Evolutionary conservation across 768 basidiomycete genomes (phyloP), one percentile per base, ranked within the genome.

Genomic region (Leccinellum albellum): DNA sequence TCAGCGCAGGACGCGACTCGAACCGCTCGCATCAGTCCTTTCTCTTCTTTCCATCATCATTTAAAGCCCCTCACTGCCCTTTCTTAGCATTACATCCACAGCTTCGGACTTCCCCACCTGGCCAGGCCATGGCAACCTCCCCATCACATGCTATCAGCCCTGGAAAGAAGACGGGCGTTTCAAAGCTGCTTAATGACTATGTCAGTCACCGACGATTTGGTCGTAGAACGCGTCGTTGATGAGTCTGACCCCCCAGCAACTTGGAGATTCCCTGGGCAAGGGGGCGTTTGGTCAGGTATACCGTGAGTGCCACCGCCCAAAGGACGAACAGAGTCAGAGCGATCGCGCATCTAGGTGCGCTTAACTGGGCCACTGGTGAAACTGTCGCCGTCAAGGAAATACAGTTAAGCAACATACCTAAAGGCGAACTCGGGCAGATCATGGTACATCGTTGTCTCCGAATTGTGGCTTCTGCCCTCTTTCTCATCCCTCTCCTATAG

Each of bases 331-430:
- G 84, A 83, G 44, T 73, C 91, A 64, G 91, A 91, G 64, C 89
- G 89, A 87, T 87, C 46, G 51, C 44, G 15, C 44, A 48, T 14
- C 33, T 62, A 92, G 91, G 91, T 63, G 91, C 90, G 49, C 76
- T 96, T 68, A 95, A 96, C 66, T 94, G 93, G 88, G 89, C 91
- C 15, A 98, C 94, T 24, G 97, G 97, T 24, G 97, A 98, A 77
- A 97, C 96, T 3, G 96, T 98, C 42, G 97, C 97, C 3, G 89
- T 99, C 67, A 99, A 99, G 80, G 95, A 98, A 73, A 96, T 99
- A 63, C 89, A 92, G 70, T 75, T 99, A 59, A 88, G 86, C 72
- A 94, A 92, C 71, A 95, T 99, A 57, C 91, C 95, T 3, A 91
- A 93, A 71, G 83, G 86, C 54, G 94, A 98, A 70, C 82, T 99